phyloP scores from a whole-genome alignment of 306 rosid genomes.

The Rubus idaeus region DNA sequence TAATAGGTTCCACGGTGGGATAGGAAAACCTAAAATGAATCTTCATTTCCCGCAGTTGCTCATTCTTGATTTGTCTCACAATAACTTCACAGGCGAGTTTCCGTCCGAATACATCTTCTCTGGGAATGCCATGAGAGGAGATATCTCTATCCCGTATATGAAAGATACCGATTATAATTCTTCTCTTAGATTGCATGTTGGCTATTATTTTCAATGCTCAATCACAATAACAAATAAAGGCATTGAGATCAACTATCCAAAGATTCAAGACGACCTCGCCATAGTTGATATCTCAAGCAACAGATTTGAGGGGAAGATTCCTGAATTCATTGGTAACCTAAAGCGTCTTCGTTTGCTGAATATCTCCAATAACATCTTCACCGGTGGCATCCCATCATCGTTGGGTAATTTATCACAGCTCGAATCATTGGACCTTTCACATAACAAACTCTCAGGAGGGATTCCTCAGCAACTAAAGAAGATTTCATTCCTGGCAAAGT shows the following conservation, averaged over 20 bases:
- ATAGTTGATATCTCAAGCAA: not conserved
- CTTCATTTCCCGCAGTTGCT: not conserved
- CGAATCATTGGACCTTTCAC: not conserved
- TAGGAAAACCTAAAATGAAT: not conserved
- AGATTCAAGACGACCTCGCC: not conserved
- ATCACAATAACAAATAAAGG: too few species aligned
- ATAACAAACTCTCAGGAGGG: not conserved
- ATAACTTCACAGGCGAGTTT: not conserved
- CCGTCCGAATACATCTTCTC: not conserved
- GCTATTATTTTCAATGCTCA: too few species aligned
- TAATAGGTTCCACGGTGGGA: not conserved
- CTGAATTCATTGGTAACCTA: not conserved
- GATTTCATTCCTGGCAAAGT: not conserved
- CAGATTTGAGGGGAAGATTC: not conserved
- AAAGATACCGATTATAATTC: too few species aligned
- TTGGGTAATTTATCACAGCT: not conserved
- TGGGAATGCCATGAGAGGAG: not conserved
- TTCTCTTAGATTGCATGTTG: too few species aligned
- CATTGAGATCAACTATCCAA: not conserved
- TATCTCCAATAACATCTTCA: not conserved
- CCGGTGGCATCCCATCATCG: not conserved
- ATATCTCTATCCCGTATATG: too few species aligned
- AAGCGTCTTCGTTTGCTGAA: not conserved
- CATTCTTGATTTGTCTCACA: constrained; percentile 5
- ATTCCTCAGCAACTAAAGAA: not conserved